Evolutionary conservation across 306 rosid species (phyloP), one percentile per base, ranked within the genome.

Genomic region (Acacia crassicarpa): DNA sequence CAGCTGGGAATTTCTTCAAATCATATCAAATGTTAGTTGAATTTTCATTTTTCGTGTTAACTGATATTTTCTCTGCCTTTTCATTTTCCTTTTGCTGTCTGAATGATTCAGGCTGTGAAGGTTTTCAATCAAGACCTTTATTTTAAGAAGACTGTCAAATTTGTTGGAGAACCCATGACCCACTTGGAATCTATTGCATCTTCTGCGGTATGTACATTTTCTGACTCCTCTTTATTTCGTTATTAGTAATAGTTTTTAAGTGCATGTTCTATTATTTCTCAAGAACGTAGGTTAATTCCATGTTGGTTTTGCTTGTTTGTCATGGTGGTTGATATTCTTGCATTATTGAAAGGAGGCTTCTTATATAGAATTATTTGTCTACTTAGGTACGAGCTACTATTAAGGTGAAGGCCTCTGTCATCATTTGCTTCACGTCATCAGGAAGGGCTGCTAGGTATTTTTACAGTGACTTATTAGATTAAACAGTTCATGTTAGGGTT

Each of bases 151-250:
- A 93, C 97, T 48, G 94, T 92, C 84, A 96, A 91, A 89, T 90
- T 78, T 82, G 98, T 93, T 74, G 98, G 98, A 86, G 99, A 96
- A 77, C 99, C 99, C 22, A 96, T 96, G 99, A 82, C 97, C 71
- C 99, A 96, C 86, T 88, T 96, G 95, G 99, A 96, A 88, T 93
- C 99, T 78, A 96, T 96, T 84, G 97, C 99, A 63, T 96, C 99
- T 69, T 93, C 99, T 22, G 99, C 98, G 88, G 98, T 94, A 87
- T 75, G 79, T 67, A 73, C 82, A 46, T 72, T 46, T 80, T 51
- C 68, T 56, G 32, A 32, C 17, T 71, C 66, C 46, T 74, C 72
- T 72, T 83, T 67, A 33, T 67, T 74, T 33, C 45, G 46, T 77
- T 65, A 20, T 56, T n/a, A 43, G 49, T 45, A 22, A 33, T 66